These are phyloP conservation scores for Pichia sp. DNA, from an alignment of 1,139 yeast genomes.

Conservation along the genomic window DNA sequence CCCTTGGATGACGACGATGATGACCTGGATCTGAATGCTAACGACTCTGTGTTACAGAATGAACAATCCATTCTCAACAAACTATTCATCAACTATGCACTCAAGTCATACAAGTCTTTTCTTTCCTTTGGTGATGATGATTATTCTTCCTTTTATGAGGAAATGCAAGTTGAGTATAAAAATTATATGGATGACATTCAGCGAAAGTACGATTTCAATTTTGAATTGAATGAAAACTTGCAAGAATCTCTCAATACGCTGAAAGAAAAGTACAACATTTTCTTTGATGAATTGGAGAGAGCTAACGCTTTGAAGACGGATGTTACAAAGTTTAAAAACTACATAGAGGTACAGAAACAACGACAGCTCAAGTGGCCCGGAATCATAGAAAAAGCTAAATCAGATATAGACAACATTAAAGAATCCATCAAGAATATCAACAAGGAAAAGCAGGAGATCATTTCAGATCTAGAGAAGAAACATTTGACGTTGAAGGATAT, in stretches of 20 bases:
- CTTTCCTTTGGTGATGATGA: constrained; percentile 54
- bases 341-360: constrained; percentile 58
- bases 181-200: constrained; percentile 32
- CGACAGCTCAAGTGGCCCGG: constrained; percentile 61
- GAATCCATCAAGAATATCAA: constrained; percentile 37
- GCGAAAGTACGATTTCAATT: constrained; percentile 34
- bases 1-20: not conserved
- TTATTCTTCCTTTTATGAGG: constrained; percentile 45
- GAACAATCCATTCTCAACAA: constrained; percentile 24
- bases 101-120: constrained; percentile 61
- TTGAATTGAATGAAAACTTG: constrained; percentile 38
- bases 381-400: constrained; percentile 45
- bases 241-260: constrained; percentile 32
- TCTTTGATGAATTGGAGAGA: constrained; percentile 40
- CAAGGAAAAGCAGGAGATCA: constrained; percentile 39
- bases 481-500: constrained; percentile 59
- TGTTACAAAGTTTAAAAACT: constrained; percentile 60
- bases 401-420: constrained; percentile 45
- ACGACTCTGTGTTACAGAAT: constrained; percentile 17
- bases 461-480: constrained; percentile 40
- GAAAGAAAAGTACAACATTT: constrained; percentile 29
- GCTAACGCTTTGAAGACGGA: constrained; percentile 66
- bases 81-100: constrained; percentile 52
- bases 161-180: constrained; percentile 49
- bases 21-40: not conserved